Evolutionary conservation across 768 basidiomycete species (phyloP).

Genomic region (Mycena galericulata): DNA sequence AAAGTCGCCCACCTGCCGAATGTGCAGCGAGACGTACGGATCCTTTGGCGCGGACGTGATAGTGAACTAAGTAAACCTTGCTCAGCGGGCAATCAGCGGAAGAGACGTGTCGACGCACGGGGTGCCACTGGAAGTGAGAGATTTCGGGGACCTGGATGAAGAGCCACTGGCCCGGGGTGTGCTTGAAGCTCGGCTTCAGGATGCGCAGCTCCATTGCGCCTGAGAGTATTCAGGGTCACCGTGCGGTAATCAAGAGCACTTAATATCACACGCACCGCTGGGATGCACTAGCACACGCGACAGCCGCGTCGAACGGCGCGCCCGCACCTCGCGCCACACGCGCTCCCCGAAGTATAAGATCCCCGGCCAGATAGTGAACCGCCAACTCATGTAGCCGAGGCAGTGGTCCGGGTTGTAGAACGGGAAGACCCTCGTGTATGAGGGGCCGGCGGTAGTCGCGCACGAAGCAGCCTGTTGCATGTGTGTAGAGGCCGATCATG

Average conservation of each 20-base stretch:
- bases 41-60: slow-evolving; percentile 96
- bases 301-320: slow-evolving; percentile 81
- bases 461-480: slow-evolving; percentile 95
- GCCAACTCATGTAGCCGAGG: slow-evolving; percentile 91
- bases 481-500: slow-evolving; percentile 89
- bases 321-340: slow-evolving; percentile 84
- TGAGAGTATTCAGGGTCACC: slow-evolving; percentile 38
- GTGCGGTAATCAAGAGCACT: background rate
- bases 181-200: slow-evolving; percentile 90
- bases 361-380: slow-evolving; percentile 92
- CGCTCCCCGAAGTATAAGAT: slow-evolving; percentile 92
- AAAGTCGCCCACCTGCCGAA: slow-evolving; percentile 94
- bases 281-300: slow-evolving; percentile 92
- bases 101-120: slow-evolving; percentile 62
- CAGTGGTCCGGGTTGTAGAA: slow-evolving; percentile 90
- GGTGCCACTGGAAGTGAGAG: slow-evolving; percentile 91
- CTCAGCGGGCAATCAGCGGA: slow-evolving; percentile 4
- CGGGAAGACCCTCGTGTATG: slow-evolving; percentile 76
- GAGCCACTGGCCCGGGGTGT: slow-evolving; percentile 92
- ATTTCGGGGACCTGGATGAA: slow-evolving; percentile 91
- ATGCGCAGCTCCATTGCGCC: slow-evolving; percentile 96
- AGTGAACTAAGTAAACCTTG: slow-evolving; percentile 77
- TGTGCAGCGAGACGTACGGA: slow-evolving; percentile 90
- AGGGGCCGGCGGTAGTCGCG: slow-evolving; percentile 81
- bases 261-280: slow-evolving; percentile 61